Base-by-base conservation (phyloP, 352 stramenopile species). In the Phytopythium helicoides region DNA sequence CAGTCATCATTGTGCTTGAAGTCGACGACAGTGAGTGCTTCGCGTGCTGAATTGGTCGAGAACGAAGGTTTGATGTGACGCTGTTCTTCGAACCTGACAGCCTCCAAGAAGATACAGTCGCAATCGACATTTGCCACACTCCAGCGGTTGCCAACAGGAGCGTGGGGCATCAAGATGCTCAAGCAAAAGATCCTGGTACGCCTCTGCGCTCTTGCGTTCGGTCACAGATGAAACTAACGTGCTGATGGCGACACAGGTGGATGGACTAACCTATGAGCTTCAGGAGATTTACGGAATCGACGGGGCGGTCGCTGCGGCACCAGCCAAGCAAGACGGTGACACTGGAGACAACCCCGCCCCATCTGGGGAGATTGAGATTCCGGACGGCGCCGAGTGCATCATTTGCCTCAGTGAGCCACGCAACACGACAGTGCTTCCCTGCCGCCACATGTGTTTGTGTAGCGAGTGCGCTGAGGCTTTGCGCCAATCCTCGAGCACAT, bases 201-300 rank as follows among this genome's bases (percentile, higher is more conserved):
- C 14, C 40, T 47, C 38, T 14, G 28, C 22, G 18, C 11, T 19
- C 41, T 19, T 18, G 12, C 6, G 4, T 16, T 10, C 11, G 21
- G 19, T 48, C 21, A 21, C 12, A 6, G 31, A 35, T 33, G 25
- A 18, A 8, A 3, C 31, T 41, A 18, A 52, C 31, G 23, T 22
- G 16, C 9, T 23, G 39, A 2, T 58, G 79, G 56, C 58, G 73
- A 14, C 9, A 6, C 58, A 83, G 69, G 69, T 87, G 18, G 70
- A 91, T 18, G 79, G 76, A 2, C 47, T 91, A 53, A 91, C 82
- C 7, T 94, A 94, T 64, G 82, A 94, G 57, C 64, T 94, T 19
- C 85, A 93, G 64, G 85, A 94, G 62, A 92, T 94, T 49, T 94
- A 94, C 53, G 85, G 85, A 28, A 92, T 94, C 44, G 81, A 93